Evolutionary conservation across 2,329 filamentous ascomycete species (phyloP), one percentile per base, ranked within the genome.

Genomic region (Hymenoscyphus infarciens): DNA sequence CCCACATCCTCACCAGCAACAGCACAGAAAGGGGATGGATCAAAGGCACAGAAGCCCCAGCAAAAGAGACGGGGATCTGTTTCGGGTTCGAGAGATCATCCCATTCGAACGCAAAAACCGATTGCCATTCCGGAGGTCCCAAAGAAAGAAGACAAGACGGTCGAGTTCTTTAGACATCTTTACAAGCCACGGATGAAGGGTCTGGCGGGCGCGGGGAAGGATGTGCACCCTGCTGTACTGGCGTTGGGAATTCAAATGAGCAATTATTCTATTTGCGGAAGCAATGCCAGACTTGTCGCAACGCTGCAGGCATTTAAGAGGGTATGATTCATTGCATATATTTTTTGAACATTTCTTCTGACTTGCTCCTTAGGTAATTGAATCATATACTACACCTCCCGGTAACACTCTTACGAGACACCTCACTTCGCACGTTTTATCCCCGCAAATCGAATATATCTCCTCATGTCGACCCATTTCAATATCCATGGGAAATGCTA

Each of bases 401-500:
- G 89, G 90, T 49, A 92, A 88, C 63, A 93, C 92, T 49, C 84
- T 99, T 52, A 90, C 92, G 22, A 88, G 95, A 38, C 93, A 99
- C 79, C 87, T 99, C 71, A 95, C 92, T 35, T 90, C 91, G 11
- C 92, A 98, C 76, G 87, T 92, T 67, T 86, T 99, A 64, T 95
- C 92, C 72, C 91, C 93, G 42, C 95, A 99, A 77, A 97, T 99
- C 73, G 92, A 96, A 68, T 97, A 96, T 74, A 84, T 99, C 64
- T 91, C 91, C 64, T 92, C 92, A 69, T 97, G 93, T 73, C 88
- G 95, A n/a, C 93, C 95, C 38, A 90, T 99, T 78, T 96, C 91
- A 68, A 95, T 97, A 77, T 92, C 91, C 66, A 97, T 98, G 88
- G 95, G 95, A 64, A 99, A 98, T 75, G 92, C 92, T 39, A 96